Percentiles rank a stretch among this genome's conserved stretches.
These are phyloP conservation scores for Rubia yunnanensis DNA, from an alignment of 257 asterid genomes.

Conservation along the genomic window DNA sequence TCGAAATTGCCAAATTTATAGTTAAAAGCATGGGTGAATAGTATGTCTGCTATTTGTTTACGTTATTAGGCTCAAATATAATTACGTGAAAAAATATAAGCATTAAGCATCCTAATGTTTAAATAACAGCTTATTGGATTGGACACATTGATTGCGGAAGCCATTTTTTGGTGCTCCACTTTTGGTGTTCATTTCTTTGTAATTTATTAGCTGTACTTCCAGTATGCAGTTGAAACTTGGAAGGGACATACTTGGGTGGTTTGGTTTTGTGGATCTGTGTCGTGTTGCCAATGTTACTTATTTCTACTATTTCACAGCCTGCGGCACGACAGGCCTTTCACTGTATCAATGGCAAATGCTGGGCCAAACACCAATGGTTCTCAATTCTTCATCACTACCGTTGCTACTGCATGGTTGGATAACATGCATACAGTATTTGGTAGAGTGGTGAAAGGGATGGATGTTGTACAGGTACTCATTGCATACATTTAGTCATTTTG, in stretches of 20 bases:
- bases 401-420: slow-evolving; percentile 99
- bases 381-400: slow-evolving; percentile 88
- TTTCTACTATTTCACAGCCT: slow-evolving; percentile 43
- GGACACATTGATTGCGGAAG: neutral
- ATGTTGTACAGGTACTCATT: slow-evolving; percentile 82
- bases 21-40: too few species aligned
- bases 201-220: too few species aligned
- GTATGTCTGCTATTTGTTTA: neutral
- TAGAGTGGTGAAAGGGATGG: slow-evolving; percentile 93
- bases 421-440: slow-evolving; percentile 98
- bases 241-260: neutral
- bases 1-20: neutral
- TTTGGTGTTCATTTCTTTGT: neutral
- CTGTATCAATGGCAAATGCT: slow-evolving; percentile 96
- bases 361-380: slow-evolving; percentile 98
- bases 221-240: neutral
- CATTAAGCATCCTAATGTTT: neutral
- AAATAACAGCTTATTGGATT: neutral
- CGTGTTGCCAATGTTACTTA: neutral
- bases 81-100: too few species aligned
- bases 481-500: neutral
- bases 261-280: neutral
- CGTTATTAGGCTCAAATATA: neutral
- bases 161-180: neutral
- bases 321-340: slow-evolving; percentile 96